Percentiles rank a stretch among this genome's conserved stretches.
These are phyloP conservation scores for Scleroderma bovista DNA, from an alignment of 768 basidiomycete species.

Conservation along the genomic window DNA sequence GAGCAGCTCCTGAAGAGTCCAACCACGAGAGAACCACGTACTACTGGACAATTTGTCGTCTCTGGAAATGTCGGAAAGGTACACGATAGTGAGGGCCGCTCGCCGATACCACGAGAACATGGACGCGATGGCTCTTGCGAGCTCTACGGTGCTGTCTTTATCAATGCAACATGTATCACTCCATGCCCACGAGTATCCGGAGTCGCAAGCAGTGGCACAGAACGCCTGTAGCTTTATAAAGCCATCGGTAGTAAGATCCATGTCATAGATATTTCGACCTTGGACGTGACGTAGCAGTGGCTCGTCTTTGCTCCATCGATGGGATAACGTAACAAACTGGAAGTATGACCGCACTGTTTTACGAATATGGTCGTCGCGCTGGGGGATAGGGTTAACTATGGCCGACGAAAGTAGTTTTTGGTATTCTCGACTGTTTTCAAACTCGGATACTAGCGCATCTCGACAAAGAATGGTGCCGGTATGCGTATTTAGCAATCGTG, in stretches of 20 bases:
- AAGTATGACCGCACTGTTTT: neutral
- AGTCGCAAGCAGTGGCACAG: neutral
- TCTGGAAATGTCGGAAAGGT: neutral
- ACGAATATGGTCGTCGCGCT: neutral
- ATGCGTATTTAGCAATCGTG: neutral
- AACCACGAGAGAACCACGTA: constrained; percentile 1
- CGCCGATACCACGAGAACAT: constrained; percentile 4
- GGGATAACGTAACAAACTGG: constrained; percentile 2
- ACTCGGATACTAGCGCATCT: neutral
- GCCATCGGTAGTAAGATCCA: neutral
- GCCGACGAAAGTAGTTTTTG: neutral
- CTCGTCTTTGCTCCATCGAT: constrained; percentile 2
- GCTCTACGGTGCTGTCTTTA: neutral
- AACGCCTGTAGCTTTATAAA: constrained; percentile 1
- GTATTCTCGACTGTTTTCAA: neutral
- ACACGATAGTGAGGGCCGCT: constrained; percentile 1
- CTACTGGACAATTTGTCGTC: neutral
- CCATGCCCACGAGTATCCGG: constrained; percentile 1
- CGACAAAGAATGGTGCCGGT: neutral
- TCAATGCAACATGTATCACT: constrained; percentile 7
- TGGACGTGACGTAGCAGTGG: neutral
- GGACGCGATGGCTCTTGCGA: neutral
- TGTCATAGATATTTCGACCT: neutral
- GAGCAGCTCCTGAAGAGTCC: constrained; percentile 6
- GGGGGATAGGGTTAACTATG: no score